These are phyloP conservation scores for Aspergillus ibericus DNA, from an alignment of 2,329 filamentous ascomycete genomes.

Conservation along the genomic window DNA sequence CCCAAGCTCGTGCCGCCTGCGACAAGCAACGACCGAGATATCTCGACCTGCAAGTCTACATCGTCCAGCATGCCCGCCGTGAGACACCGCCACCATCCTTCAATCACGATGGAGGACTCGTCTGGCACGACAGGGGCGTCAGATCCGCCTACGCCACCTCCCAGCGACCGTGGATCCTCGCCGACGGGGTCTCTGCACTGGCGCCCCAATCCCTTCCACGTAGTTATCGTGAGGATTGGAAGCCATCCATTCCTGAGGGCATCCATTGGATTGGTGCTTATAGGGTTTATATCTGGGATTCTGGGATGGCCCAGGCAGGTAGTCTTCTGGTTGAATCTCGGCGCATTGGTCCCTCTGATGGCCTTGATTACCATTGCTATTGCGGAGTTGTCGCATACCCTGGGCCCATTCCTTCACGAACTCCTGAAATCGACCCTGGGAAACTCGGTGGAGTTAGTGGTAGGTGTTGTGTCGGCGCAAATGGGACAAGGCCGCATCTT, in stretches of 20 bases:
- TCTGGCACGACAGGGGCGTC: background rate
- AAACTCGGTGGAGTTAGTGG: slow-evolving; percentile 79
- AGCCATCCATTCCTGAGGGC: slow-evolving; percentile 61
- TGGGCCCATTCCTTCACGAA: slow-evolving; percentile 74
- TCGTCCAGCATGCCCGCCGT: background rate
- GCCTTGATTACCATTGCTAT: slow-evolving; percentile 77
- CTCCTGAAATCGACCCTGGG: slow-evolving; percentile 83
- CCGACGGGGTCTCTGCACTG: background rate
- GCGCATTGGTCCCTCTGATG: slow-evolving; percentile 79
- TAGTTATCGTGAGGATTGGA: background rate
- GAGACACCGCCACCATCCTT: background rate
- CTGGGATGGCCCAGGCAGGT: slow-evolving; percentile 54
- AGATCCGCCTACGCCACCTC: background rate
- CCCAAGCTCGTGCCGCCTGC: background rate
- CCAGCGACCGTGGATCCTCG: background rate
- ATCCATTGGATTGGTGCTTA: slow-evolving; percentile 61
- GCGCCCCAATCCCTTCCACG: background rate
- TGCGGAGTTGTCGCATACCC: slow-evolving; percentile 66
- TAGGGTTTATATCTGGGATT: slow-evolving; percentile 71
- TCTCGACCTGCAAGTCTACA: background rate
- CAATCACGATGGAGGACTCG: background rate
- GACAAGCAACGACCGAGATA: background rate
- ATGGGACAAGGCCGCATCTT: slow-evolving; percentile 73
- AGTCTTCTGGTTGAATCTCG: slow-evolving; percentile 79
- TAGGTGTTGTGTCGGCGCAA: slow-evolving; percentile 69